Evolutionary conservation across 73 alveolate genomes (phyloP).

Genomic region (Paraurostyla sp.): DNA sequence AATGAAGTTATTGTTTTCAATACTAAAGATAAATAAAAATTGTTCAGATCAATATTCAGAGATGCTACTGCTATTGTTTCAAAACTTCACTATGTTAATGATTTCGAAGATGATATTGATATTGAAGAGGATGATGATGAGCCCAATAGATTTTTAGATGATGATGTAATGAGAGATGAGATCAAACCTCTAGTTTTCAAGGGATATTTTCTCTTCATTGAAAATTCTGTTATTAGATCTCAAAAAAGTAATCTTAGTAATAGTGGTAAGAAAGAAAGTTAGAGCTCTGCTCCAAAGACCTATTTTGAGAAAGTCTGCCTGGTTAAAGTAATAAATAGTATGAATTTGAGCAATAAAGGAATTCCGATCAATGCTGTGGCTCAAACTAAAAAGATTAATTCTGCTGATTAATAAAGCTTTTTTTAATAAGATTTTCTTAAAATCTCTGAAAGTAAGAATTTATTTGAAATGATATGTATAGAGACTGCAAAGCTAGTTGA

Average conservation of each 20-base stretch:
- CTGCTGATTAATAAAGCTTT: background rate
- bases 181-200: background rate
- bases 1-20: slow-evolving; percentile 21
- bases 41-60: slow-evolving; percentile 22
- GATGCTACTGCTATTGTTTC: slow-evolving; percentile 21
- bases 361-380: no score
- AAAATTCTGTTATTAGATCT: background rate
- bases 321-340: background rate
- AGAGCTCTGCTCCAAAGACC: background rate
- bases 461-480: background rate
- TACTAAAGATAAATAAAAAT: background rate
- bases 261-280: background rate
- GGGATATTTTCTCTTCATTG: slow-evolving; percentile 8
- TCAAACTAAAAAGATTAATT: background rate
- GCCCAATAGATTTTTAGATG: background rate
- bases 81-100: background rate
- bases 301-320: background rate
- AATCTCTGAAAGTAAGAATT: slow-evolving; percentile 22
- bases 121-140: background rate
- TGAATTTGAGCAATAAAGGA: background rate
- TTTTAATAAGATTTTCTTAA: background rate
- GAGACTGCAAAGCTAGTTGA: slow-evolving; percentile 35
- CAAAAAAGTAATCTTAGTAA: background rate
- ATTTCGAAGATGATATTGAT: slow-evolving; percentile 8
- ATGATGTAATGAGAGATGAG: background rate